phyloP scores from a whole-genome alignment of 805 yeast species.

The Hyphopichia homilentoma region DNA sequence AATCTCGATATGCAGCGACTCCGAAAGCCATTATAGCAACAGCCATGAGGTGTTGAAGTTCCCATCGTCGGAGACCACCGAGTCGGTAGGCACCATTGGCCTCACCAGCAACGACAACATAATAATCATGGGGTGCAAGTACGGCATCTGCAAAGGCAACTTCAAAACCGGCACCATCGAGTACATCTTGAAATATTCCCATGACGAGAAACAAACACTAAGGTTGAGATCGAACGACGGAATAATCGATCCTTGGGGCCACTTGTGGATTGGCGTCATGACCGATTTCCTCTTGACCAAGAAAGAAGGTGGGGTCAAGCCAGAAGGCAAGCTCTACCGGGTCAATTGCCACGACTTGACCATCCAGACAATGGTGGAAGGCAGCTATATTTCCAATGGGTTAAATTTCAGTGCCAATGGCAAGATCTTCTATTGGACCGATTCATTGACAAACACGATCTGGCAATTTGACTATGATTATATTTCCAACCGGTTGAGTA shows the following conservation, averaged over 20 bases:
- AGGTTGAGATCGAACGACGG: conserved; percentile 72
- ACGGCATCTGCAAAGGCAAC: conserved; percentile 59
- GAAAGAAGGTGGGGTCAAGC: conserved; percentile 24
- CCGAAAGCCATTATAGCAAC: conserved; percentile 4
- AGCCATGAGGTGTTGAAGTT: conserved; percentile 39
- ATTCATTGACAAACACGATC: conserved; percentile 29
- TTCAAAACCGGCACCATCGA: conserved; percentile 33
- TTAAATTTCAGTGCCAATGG: conserved; percentile 31
- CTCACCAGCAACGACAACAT: conserved; percentile 54
- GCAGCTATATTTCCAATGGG: conserved; percentile 67
- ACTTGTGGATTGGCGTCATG: conserved; percentile 83
- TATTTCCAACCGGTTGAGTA: conserved; percentile 21
- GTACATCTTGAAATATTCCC: conserved; percentile 40
- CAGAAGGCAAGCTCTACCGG: conserved; percentile 49
- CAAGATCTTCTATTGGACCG: conserved; percentile 37
- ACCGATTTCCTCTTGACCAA: conserved; percentile 39
- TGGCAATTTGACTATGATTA: conserved; percentile 38
- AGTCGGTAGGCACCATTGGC: conserved; percentile 68
- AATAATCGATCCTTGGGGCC: conserved; percentile 69
- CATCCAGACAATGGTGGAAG: conserved; percentile 26
- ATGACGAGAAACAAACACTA: conserved; percentile 14
- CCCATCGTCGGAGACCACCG: conserved; percentile 27
- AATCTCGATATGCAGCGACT: conserved; percentile 12
- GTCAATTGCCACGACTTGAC: conserved; percentile 28
- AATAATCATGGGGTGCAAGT: conserved; percentile 57